Base-by-base conservation (phyloP, 257 asterid genomes). In the Lycium ferocissimum region DNA sequence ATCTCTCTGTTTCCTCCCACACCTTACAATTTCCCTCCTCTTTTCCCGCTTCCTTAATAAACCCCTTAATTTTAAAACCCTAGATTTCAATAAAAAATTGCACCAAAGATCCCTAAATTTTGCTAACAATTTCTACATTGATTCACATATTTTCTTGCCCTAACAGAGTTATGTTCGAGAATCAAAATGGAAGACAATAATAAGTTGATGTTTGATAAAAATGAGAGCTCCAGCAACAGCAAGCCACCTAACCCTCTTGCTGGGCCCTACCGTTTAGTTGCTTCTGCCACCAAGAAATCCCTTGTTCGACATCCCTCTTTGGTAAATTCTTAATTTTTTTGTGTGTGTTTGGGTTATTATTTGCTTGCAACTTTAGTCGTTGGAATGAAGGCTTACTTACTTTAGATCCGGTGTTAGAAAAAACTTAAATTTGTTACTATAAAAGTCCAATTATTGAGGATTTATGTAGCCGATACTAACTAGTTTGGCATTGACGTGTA, bases 181-280 rank as follows among this genome's bases (percentile, higher is more conserved):
- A 89, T 87, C 89, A 88, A 75, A 87, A 95, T 95, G 99, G 99
- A 95, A 87, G 97, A 88, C 90, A 91, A 89, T 26, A 26, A 26
- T 40, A 40, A 40, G 5, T 40, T 40, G 45, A 40, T 40, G 79
- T 85, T 88, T 12, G 94, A 40, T 5, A 40, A 87, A 47, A 87
- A 83, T 82, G 90, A 85, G 87, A 88, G 88, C 89, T 91, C 97
- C 86, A 87, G 89, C 83, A 92, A 89, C 79, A 92, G 97, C 26
- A 92, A 91, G 40, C 98, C 99, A 63, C 99, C 99, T 38, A 91
- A 84, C 81, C 87, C 96, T 17, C 66, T 92, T 76, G 85, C 89
- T 76, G 90, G 90, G 20, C 85, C 81, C 88, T 89, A 90, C 51
- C 95, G 87, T 80, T 40, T 89, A 45, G 88, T 89, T 54, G 71